Evolutionary conservation across 148 eudicot genomes (phyloP).

Genomic region (Rhododendron molle): DNA sequence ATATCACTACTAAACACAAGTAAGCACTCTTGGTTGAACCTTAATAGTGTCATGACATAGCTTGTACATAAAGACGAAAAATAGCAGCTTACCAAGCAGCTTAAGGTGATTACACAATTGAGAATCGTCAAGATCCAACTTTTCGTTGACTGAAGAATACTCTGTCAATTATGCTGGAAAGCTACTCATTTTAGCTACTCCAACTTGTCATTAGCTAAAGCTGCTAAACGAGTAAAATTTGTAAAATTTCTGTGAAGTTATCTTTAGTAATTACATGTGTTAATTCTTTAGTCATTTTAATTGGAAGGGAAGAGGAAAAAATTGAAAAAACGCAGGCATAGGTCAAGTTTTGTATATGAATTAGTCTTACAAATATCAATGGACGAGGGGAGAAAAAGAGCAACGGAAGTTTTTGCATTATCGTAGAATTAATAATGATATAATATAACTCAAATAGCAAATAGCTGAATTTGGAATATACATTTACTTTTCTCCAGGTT

Average conservation of each 20-base stretch:
- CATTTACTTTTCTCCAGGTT: not conserved
- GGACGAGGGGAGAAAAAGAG: not conserved
- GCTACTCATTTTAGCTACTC: not conserved
- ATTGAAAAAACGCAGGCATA: too few species aligned
- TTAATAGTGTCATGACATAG: not conserved
- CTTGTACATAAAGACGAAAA: not conserved
- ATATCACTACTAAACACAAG: not conserved
- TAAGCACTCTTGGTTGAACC: not conserved
- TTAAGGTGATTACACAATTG: not conserved
- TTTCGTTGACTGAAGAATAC: not conserved
- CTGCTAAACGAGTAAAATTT: not conserved
- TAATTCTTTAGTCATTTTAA: not conserved
- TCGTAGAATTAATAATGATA: not conserved
- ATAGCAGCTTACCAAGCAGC: not conserved
- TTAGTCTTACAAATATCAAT: not conserved
- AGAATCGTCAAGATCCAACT: not conserved
- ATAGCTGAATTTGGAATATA: not conserved
- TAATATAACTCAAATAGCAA: not conserved
- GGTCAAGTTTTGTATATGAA: not conserved
- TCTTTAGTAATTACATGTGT: not conserved
- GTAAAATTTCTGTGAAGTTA: not conserved
- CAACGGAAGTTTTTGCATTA: not conserved
- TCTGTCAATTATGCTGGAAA: not conserved
- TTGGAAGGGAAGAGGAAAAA: not conserved
- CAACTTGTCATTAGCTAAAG: not conserved